Percentiles rank a stretch among this genome's conserved stretches.
These are phyloP conservation scores for Chrysanthemum makinoi DNA, from an alignment of 129 eudicot genomes.

Conservation along the genomic window DNA sequence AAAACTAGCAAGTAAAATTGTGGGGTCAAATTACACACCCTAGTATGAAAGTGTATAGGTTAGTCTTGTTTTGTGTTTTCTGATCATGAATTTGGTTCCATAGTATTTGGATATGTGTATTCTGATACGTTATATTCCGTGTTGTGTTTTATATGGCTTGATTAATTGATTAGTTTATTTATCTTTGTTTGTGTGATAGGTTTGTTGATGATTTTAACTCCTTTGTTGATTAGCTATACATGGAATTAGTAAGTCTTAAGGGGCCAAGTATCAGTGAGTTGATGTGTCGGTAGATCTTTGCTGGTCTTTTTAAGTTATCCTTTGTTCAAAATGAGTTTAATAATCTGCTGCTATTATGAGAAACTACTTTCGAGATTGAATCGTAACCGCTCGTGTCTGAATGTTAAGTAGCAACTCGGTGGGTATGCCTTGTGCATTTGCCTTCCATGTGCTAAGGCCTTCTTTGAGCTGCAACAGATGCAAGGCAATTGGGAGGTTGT, in stretches of 20 bases:
- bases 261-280: not conserved
- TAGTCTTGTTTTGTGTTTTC: not conserved
- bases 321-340: not conserved
- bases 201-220: not conserved
- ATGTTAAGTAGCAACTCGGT: too few species aligned
- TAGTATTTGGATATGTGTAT: constrained; percentile 20
- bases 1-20: too few species aligned
- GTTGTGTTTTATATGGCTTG: constrained; percentile 8
- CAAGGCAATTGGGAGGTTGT: not conserved
- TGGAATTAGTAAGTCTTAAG: not conserved
- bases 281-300: not conserved
- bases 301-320: not conserved
- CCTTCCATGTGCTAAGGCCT: not conserved
- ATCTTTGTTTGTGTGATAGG: not conserved
- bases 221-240: not conserved
- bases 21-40: too few species aligned
- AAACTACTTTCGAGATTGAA: not conserved
- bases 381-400: not conserved
- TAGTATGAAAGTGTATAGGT: constrained; percentile 19
- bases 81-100: constrained; percentile 2
- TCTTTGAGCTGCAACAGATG: not conserved
- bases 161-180: not conserved
- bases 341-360: not conserved
- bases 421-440: too few species aligned
- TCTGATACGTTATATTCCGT: constrained; percentile 13